Percentiles rank a stretch among this genome's conserved stretches.
Conservation (phyloP, 176 grass and related monocot genomes). For the Musa beccarii region DNA sequence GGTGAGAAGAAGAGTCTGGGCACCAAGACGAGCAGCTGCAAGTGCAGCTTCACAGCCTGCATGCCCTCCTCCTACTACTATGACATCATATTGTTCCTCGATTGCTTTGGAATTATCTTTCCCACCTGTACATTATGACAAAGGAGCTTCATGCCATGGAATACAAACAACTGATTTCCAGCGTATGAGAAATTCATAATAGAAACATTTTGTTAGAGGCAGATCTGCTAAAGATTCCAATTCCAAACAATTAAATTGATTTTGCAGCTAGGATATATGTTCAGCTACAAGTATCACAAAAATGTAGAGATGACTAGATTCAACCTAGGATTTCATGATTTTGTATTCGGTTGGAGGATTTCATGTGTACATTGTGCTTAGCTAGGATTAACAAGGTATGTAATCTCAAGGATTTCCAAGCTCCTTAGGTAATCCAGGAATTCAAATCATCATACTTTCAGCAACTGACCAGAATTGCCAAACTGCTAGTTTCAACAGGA, state of each 20-base stretch:
- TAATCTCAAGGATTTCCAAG: background rate
- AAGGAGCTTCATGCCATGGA: conserved; percentile 9
- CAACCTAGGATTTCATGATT: background rate
- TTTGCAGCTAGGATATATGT: background rate
- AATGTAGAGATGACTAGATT: background rate
- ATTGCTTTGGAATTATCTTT: conserved; percentile 13
- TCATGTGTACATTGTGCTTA: background rate
- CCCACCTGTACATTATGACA: conserved; percentile 28
- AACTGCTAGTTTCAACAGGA: background rate
- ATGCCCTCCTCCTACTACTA: conserved; percentile 88
- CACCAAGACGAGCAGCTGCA: conserved; percentile 76
- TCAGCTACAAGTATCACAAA: background rate
- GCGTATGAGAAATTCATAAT: background rate
- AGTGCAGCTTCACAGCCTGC: conserved; percentile 93
- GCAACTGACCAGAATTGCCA: background rate
- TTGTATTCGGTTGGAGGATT: background rate
- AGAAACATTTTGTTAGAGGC: background rate
- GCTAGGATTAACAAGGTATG: background rate
- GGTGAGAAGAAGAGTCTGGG: conserved; percentile 84
- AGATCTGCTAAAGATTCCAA: background rate
- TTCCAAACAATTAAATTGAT: background rate
- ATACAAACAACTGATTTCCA: background rate
- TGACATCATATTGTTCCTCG: conserved; percentile 82
- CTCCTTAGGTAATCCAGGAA: background rate
- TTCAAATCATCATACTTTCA: background rate